Conservation (phyloP, 2,329 filamentous ascomycete species). For the Penicillium sp. region DNA sequence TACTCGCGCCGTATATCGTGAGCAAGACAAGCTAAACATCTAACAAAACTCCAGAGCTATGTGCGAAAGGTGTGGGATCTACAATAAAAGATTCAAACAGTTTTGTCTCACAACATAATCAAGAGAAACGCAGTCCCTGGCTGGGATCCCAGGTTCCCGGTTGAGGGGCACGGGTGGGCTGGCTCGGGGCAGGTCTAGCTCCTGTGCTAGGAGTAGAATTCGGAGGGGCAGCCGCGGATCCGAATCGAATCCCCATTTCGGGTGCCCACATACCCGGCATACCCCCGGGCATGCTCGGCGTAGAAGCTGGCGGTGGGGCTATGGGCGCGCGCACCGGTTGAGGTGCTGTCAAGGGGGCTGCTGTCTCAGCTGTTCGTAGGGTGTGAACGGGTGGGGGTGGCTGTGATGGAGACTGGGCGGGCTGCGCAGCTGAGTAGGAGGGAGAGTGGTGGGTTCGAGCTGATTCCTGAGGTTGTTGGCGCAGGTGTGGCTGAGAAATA, state of each 20-base stretch:
- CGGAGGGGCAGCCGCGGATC: conserved; percentile 40
- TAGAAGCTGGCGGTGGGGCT: conserved; percentile 53
- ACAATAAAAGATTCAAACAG: neutral
- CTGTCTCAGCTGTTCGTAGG: conserved; percentile 36
- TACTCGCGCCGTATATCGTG: neutral
- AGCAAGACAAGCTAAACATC: neutral
- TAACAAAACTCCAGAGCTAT: conserved; percentile 1
- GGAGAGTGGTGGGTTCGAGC: conserved; percentile 26
- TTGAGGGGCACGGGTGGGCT: conserved; percentile 14
- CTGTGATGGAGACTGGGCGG: conserved; percentile 43
- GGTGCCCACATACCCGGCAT: conserved; percentile 69
- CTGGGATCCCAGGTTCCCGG: conserved; percentile 59
- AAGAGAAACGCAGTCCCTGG: conserved; percentile 57
- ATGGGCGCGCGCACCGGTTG: conserved; percentile 44
- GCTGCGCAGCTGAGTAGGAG: conserved; percentile 28
- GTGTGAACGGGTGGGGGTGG: conserved; percentile 39
- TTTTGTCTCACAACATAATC: neutral
- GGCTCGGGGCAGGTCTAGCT: conserved; percentile 21
- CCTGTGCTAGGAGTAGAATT: conserved; percentile 18
- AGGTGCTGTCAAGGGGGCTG: conserved; percentile 46
- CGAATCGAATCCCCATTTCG: conserved; percentile 77
- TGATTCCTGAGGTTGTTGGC: conserved; percentile 34
- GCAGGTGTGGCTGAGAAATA: conserved; percentile 39
- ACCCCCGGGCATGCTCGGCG: conserved; percentile 42
- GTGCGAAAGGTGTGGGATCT: neutral